Conservation (phyloP, 148 eudicot genomes). For the Chenopodium suecicum region DNA sequence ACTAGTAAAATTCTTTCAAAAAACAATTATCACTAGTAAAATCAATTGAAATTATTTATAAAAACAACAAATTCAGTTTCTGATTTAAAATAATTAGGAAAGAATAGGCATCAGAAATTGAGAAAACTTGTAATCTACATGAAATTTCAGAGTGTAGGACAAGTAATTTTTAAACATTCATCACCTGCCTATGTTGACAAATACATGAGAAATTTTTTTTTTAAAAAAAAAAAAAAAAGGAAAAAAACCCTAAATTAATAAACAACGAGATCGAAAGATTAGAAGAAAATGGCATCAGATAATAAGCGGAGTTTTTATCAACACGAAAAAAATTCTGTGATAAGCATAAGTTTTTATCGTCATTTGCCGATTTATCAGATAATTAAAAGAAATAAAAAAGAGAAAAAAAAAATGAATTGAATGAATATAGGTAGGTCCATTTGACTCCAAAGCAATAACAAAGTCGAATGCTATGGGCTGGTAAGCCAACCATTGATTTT, state of each 20-base stretch:
- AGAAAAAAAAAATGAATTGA: neutral
- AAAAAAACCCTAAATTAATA: no score
- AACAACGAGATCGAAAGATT: neutral
- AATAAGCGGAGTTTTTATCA: slow-evolving; percentile 36
- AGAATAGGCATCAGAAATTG: slow-evolving; percentile 27
- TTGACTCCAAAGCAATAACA: slow-evolving; percentile 34
- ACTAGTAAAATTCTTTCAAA: no score
- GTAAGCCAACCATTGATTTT: slow-evolving; percentile 23
- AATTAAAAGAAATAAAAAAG: neutral
- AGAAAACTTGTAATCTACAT: slow-evolving; percentile 26
- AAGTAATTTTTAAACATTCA: slow-evolving; percentile 5
- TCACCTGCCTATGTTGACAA: slow-evolving; percentile 12
- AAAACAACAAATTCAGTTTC: no score
- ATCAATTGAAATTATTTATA: no score
- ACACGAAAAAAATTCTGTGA: slow-evolving; percentile 27
- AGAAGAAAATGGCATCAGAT: slow-evolving; percentile 25
- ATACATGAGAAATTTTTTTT: neutral
- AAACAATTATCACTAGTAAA: no score
- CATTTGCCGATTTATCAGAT: slow-evolving; percentile 15
- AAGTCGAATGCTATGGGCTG: slow-evolving; percentile 24
- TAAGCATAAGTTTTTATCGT: slow-evolving; percentile 23
- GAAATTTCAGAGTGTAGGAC: slow-evolving; percentile 31
- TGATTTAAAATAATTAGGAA: no score
- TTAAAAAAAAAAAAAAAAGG: no score
- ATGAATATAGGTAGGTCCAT: slow-evolving; percentile 30